A percentile compares a stretch with the other conserved stretches of the same genome.
phyloP scores from a whole-genome alignment of 805 yeast species.

The Ogataea paraovalis region DNA sequence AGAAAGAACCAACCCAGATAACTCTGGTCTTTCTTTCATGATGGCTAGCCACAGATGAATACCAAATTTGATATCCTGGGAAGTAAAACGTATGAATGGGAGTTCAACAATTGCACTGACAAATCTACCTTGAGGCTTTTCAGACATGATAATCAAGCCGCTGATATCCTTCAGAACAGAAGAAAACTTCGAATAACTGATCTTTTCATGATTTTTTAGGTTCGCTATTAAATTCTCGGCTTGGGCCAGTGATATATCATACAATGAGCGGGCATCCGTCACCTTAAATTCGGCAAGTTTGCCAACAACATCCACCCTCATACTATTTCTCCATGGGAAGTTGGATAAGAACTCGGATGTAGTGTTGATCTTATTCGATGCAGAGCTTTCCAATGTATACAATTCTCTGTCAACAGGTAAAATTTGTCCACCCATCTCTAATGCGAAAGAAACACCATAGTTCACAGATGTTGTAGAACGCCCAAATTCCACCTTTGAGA shows the following conservation, averaged over 20 bases:
- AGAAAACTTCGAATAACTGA: slow-evolving; percentile 33
- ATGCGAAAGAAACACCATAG: slow-evolving; percentile 85
- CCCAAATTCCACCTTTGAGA: slow-evolving; percentile 37
- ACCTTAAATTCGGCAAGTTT: slow-evolving; percentile 23
- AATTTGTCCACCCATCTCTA: slow-evolving; percentile 78
- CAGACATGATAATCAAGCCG: slow-evolving; percentile 37
- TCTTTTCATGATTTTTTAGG: slow-evolving; percentile 8
- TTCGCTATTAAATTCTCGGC: slow-evolving; percentile 5
- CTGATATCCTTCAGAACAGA: slow-evolving; percentile 40
- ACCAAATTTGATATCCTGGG: slow-evolving; percentile 57
- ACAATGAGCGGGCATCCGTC: slow-evolving; percentile 23
- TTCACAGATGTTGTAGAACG: slow-evolving; percentile 38
- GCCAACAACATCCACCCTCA: slow-evolving; percentile 33
- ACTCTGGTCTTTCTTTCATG: slow-evolving; percentile 58
- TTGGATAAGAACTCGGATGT: slow-evolving; percentile 74
- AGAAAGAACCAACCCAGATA: slow-evolving; percentile 57
- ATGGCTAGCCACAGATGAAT: slow-evolving; percentile 78
- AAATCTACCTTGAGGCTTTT: slow-evolving; percentile 41
- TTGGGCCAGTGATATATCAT: slow-evolving; percentile 8
- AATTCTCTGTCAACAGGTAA: slow-evolving; percentile 65
- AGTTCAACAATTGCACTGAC: slow-evolving; percentile 53
- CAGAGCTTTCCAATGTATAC: slow-evolving; percentile 36
- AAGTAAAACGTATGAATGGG: slow-evolving; percentile 67
- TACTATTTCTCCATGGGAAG: slow-evolving; percentile 56
- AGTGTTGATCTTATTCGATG: slow-evolving; percentile 43